phyloP scores from a whole-genome alignment of 331 rosid species.

The Ulmus americana region DNA sequence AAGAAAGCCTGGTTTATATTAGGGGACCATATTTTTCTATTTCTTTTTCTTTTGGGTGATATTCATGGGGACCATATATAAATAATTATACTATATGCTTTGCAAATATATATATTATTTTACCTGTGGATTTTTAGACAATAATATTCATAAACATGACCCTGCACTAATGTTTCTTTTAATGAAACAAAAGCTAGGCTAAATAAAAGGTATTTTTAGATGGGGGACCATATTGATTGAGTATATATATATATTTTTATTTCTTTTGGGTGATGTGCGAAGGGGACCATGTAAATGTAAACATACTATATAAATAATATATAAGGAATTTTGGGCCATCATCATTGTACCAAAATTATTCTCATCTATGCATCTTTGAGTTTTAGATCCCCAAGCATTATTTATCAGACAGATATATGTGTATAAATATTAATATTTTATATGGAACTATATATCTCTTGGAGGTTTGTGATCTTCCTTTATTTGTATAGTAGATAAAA shows the following conservation, averaged over 20 bases:
- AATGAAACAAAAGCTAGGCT: conserved; percentile 3
- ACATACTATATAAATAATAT: not conserved
- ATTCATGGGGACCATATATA: not conserved
- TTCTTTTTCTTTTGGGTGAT: not conserved
- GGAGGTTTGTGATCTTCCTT: not conserved
- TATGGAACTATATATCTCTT: not conserved
- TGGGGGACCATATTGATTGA: not conserved
- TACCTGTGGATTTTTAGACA: not conserved
- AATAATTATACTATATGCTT: too few relatives aligned
- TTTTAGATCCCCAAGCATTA: conserved; percentile 8
- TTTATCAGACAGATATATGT: not conserved
- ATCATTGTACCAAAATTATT: not conserved
- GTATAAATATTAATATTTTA: not conserved
- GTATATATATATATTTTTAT: not conserved
- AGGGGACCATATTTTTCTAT: conserved; percentile 24
- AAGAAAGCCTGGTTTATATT: not conserved
- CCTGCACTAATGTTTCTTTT: conserved; percentile 19
- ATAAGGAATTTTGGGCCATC: not conserved
- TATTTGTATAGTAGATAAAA: not conserved
- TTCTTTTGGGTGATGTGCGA: not conserved
- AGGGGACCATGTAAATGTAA: conserved; percentile 7
- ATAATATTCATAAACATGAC: not conserved
- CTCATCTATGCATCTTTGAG: not conserved
- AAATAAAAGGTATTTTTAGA: not conserved
- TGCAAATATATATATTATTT: not conserved